Conservation (phyloP, 2,329 filamentous ascomycete species). For the Didymella lethalis region DNA sequence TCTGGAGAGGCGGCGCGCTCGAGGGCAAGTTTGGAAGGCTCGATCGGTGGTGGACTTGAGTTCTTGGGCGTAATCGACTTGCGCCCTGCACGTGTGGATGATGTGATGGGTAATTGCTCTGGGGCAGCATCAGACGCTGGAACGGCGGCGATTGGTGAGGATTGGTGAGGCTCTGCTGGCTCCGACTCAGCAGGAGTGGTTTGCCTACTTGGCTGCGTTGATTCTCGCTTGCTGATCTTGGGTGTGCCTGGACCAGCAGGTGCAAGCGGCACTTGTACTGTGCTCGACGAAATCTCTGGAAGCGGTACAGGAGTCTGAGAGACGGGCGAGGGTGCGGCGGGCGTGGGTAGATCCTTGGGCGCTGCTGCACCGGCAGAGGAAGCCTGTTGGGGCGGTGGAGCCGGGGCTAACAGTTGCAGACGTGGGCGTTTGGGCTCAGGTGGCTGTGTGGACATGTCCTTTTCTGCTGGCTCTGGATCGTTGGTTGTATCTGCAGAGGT, state of each 20-base stretch:
- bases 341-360: conserved; percentile 19
- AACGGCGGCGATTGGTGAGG: conserved; percentile 10
- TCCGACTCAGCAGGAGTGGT: conserved; percentile 30
- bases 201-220: conserved; percentile 23
- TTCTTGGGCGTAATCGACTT: conserved; percentile 44
- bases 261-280: conserved; percentile 54
- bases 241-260: conserved; percentile 53
- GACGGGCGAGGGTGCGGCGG: conserved; percentile 26
- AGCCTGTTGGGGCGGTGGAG: conserved; percentile 2
- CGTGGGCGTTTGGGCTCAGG: conserved; percentile 45
- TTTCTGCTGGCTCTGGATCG: conserved; percentile 37
- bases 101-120: conserved; percentile 32
- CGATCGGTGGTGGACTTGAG: conserved; percentile 31
- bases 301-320: conserved; percentile 23
- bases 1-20: conserved; percentile 24
- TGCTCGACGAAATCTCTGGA: conserved; percentile 27
- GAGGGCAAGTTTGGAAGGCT: conserved; percentile 29
- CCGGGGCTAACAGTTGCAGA: conserved; percentile 28
- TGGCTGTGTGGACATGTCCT: conserved; percentile 37
- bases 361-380: conserved; percentile 12
- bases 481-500: conserved; percentile 24
- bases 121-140: conserved; percentile 16
- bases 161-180: conserved; percentile 26
- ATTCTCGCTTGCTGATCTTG: conserved; percentile 26
- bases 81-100: conserved; percentile 46